Percentiles rank a stretch among this genome's conserved stretches.
These are phyloP conservation scores for Fusarium sp. DNA, from an alignment of 2,329 filamentous ascomycete genomes.

Conservation along the genomic window DNA sequence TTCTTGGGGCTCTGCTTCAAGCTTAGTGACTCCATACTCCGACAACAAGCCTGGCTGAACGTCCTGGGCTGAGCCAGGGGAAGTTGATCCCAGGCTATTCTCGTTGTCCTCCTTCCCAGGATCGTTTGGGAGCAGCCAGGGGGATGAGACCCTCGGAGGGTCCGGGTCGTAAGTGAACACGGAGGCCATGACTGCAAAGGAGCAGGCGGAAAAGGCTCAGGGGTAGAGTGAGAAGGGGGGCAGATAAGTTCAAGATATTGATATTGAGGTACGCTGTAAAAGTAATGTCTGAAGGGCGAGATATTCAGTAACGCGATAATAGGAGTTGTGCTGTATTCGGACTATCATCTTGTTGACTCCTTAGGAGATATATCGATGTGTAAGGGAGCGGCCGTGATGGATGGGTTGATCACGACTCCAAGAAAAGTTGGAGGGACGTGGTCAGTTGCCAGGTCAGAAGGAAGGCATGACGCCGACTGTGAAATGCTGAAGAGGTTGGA, in stretches of 20 bases:
- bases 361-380: slow-evolving; percentile 13
- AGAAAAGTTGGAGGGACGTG: slow-evolving; percentile 20
- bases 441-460: slow-evolving; percentile 34
- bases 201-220: background rate
- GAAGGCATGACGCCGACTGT: slow-evolving; percentile 36
- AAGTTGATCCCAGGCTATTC: slow-evolving; percentile 13
- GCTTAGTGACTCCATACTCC: slow-evolving; percentile 73
- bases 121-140: slow-evolving; percentile 74
- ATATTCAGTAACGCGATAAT: slow-evolving; percentile 26
- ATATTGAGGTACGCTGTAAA: slow-evolving; percentile 19
- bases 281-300: slow-evolving; percentile 14
- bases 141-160: slow-evolving; percentile 85
- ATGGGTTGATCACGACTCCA: slow-evolving; percentile 35
- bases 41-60: slow-evolving; percentile 55
- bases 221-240: background rate
- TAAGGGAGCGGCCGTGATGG: slow-evolving; percentile 23
- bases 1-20: slow-evolving; percentile 90
- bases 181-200: slow-evolving; percentile 73
- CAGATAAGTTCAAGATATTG: slow-evolving; percentile 32
- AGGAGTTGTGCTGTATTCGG: slow-evolving; percentile 28
- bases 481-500: background rate
- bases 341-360: slow-evolving; percentile 41
- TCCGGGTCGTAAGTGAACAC: slow-evolving; percentile 96
- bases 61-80: slow-evolving; percentile 40
- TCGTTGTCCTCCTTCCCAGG: slow-evolving; percentile 50